phyloP scores from a whole-genome alignment of 2,329 filamentous ascomycete genomes.

The Sphaerulina musiva region DNA sequence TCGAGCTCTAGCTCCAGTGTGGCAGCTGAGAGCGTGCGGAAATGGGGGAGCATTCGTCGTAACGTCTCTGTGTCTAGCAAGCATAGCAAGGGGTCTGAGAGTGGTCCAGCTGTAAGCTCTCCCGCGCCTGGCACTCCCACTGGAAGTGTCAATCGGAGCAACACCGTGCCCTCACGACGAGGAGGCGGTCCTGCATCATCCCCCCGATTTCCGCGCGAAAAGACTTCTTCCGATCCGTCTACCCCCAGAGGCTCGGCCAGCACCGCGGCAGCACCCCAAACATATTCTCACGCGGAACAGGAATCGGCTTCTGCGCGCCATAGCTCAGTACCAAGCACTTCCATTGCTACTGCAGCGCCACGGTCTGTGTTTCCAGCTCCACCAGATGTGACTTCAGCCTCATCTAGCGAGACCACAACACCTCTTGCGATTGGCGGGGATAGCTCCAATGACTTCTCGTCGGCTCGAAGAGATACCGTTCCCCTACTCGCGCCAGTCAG shows the following conservation, averaged over 20 bases:
- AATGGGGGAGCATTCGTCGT: conserved; percentile 70
- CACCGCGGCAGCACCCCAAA: neutral
- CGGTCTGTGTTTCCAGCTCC: conserved; percentile 26
- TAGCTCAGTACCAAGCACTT: conserved; percentile 29
- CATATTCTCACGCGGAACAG: conserved; percentile 14
- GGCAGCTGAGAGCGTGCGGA: conserved; percentile 77
- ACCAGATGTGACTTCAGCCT: conserved; percentile 37
- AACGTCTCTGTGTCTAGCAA: conserved; percentile 92
- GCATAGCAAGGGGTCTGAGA: conserved; percentile 69
- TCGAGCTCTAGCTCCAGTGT: conserved; percentile 85
- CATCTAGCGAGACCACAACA: conserved; percentile 36
- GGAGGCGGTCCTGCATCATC: conserved; percentile 57
- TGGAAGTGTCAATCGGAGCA: conserved; percentile 66
- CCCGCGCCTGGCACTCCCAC: conserved; percentile 37
- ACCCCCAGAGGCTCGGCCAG: conserved; percentile 36
- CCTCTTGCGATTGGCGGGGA: conserved; percentile 31
- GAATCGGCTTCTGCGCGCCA: conserved; percentile 17
- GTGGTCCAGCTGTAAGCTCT: conserved; percentile 62
- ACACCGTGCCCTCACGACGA: conserved; percentile 87
- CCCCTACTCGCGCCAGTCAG: conserved; percentile 33
- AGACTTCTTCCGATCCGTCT: conserved; percentile 46
- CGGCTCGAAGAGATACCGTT: conserved; percentile 33
- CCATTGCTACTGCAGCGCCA: conserved; percentile 28
- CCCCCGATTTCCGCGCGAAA: conserved; percentile 54
- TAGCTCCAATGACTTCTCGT: conserved; percentile 29